Evolutionary conservation across 2,329 filamentous ascomycete species (phyloP).

Genomic region (Colletotrichum sp.): DNA sequence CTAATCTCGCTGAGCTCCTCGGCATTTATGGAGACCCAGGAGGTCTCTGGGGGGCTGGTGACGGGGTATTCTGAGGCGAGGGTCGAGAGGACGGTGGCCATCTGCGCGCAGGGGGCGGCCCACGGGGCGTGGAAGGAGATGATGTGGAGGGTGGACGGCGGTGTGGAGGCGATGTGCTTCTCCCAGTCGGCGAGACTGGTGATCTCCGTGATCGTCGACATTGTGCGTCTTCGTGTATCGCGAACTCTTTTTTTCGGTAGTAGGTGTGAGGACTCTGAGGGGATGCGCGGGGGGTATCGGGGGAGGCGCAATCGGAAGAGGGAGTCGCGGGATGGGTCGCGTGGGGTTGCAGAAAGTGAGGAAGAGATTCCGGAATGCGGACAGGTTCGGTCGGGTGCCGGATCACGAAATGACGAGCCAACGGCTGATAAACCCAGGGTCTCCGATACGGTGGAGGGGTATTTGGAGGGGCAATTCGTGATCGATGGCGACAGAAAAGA

Average conservation of each 20-base stretch:
- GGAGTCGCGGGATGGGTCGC: neutral
- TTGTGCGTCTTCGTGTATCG: slow-evolving; percentile 38
- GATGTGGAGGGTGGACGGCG: slow-evolving; percentile 75
- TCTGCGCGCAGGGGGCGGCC: slow-evolving; percentile 95
- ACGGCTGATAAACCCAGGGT: slow-evolving; percentile 19
- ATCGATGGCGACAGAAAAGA: neutral
- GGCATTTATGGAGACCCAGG: slow-evolving; percentile 91
- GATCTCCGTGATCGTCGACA: slow-evolving; percentile 83
- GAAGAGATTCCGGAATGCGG: neutral
- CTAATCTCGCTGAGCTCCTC: slow-evolving; percentile 93
- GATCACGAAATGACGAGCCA: slow-evolving; percentile 15
- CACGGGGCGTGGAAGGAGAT: slow-evolving; percentile 97
- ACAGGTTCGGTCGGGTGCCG: neutral
- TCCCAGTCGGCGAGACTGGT: slow-evolving; percentile 76
- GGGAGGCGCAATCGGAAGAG: neutral
- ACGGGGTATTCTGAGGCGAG: slow-evolving; percentile 86
- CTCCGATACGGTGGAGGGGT: slow-evolving; percentile 19
- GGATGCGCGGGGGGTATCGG: neutral
- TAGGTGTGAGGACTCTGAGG: neutral
- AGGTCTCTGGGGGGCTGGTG: slow-evolving; percentile 68
- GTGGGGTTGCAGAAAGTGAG: neutral
- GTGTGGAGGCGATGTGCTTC: slow-evolving; percentile 67
- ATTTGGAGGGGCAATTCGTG: slow-evolving; percentile 20
- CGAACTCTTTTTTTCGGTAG: neutral
- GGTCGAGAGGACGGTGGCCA: slow-evolving; percentile 83